Base-by-base conservation (phyloP, 192 early-diverging fungal genomes). In the Ambispora gerdemannii region DNA sequence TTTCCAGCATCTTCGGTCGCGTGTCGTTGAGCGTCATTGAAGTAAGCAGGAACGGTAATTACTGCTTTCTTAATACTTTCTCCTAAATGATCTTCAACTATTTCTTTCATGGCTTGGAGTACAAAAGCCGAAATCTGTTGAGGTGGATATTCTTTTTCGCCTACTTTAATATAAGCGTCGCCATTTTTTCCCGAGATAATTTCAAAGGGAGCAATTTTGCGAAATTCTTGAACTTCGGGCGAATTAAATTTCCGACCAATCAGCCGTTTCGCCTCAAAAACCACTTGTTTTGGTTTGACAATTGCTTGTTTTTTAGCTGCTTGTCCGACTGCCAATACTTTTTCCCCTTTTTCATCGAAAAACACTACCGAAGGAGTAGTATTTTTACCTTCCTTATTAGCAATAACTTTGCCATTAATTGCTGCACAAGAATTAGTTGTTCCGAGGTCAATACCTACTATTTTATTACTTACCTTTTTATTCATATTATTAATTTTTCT, bases 71-170 rank as follows among this genome's bases (percentile, higher is more conserved):
- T 92, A 76, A 96, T 91, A 69, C 87, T 88, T 78, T 85, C 79
- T 75, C 90, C 90, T 61, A 92, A 81, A 75, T 92, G 86, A 72
- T 88, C 85, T 82, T 92, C 90, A 69, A 90, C 89, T 67, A 87
- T 87, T 79, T 90, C 88, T 74, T 83, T 82, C 92, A 98, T 96
- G 81, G 93, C 95, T 80, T 81, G 73, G 55, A 98, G 86, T 64
- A 98, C 89, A 94, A 98, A 96, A 74, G 96, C 91, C 22, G 96
- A 98, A 82, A 98, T 90, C 82, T 97, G 90, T 84, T 93, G 89
- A 55, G 91, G 89, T 67, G 89, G 84, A 79, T 86, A 93, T 53
- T 77, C 82, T 83, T 91, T 92, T 80, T 92, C 90, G 70, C 92
- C 92, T 35, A 92, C 92, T 84, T 93, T 88, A 65, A 93, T 82